Percentiles rank a stretch among this genome's conserved stretches.
Evolutionary conservation across 495 filamentous ascomycete species (phyloP).

Genomic region (Penicillium ucsense): DNA sequence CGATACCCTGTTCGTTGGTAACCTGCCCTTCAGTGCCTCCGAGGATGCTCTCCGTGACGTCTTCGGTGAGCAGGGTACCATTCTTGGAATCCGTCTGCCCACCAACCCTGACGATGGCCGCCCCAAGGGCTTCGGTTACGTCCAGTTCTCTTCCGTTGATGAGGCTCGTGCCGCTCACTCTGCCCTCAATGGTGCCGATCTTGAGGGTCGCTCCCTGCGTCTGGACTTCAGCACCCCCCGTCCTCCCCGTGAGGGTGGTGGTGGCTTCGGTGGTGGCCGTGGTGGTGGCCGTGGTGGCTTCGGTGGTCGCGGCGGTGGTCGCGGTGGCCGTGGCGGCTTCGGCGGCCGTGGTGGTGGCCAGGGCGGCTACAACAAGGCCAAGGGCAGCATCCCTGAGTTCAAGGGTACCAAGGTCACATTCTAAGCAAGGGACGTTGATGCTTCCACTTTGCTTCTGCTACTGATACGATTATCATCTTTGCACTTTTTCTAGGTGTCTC

Average conservation of each 20-base stretch:
- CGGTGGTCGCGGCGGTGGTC: constrained; percentile 37
- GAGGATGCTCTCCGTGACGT: constrained; percentile 65
- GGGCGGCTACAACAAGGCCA: constrained; percentile 45
- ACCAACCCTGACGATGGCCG: constrained; percentile 80
- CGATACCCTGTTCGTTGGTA: constrained; percentile 90
- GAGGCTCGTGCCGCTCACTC: constrained; percentile 73
- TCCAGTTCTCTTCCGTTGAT: constrained; percentile 73
- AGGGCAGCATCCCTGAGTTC: constrained; percentile 74
- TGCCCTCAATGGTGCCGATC: constrained; percentile 61
- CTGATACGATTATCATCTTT: constrained; percentile 2
- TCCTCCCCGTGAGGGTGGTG: constrained; percentile 40
- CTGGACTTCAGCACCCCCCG: constrained; percentile 84
- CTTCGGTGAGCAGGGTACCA: constrained; percentile 61
- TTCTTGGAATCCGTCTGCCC: constrained; percentile 77
- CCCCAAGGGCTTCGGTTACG: constrained; percentile 92
- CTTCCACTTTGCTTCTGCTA: constrained; percentile 9
- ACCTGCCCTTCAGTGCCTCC: constrained; percentile 75
- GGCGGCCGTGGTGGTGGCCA: constrained; percentile 40
- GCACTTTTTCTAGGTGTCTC: constrained; percentile 11
- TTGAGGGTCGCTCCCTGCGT: constrained; percentile 73
- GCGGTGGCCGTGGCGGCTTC: constrained; percentile 44
- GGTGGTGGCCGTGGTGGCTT: constrained; percentile 45
- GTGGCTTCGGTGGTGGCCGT: constrained; percentile 42
- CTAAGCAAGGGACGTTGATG: constrained; percentile 30
- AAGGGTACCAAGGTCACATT: constrained; percentile 90